Evolutionary conservation across 495 filamentous ascomycete genomes (phyloP).

Genomic region (Penicillium ucsense): DNA sequence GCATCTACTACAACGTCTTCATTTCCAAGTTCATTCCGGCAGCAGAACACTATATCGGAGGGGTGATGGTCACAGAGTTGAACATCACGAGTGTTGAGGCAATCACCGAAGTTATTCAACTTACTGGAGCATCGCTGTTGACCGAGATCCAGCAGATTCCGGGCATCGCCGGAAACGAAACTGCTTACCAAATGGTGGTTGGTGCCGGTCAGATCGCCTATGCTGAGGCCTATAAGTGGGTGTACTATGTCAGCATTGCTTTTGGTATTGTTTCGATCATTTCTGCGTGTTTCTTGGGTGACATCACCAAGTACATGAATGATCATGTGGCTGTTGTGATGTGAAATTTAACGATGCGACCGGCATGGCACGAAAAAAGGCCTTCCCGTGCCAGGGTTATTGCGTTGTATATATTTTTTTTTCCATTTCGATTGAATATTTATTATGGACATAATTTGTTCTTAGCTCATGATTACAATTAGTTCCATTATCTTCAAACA

Average conservation of each 20-base stretch:
- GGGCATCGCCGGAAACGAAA: slow-evolving; percentile 45
- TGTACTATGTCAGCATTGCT: slow-evolving; percentile 58
- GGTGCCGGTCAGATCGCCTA: slow-evolving; percentile 53
- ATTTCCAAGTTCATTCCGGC: slow-evolving; percentile 50
- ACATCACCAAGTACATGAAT: slow-evolving; percentile 58
- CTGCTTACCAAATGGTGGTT: slow-evolving; percentile 48
- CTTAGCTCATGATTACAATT: too few species aligned
- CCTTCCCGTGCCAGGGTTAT: not conserved
- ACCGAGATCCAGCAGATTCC: slow-evolving; percentile 43
- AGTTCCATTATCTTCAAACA: too few species aligned
- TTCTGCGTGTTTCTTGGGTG: slow-evolving; percentile 51
- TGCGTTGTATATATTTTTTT: not conserved
- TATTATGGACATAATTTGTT: too few species aligned
- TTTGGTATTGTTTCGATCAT: slow-evolving; percentile 57
- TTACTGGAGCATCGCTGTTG: slow-evolving; percentile 48
- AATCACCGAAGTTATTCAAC: slow-evolving; percentile 39
- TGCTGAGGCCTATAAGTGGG: slow-evolving; percentile 54
- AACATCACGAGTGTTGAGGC: slow-evolving; percentile 41
- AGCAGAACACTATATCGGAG: slow-evolving; percentile 42
- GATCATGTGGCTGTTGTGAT: slow-evolving; percentile 61
- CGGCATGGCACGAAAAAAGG: not conserved
- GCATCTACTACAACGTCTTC: slow-evolving; percentile 71
- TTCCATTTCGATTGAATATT: too few species aligned
- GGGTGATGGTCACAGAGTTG: slow-evolving; percentile 39
- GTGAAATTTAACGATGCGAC: slow-evolving; percentile 7